These are phyloP conservation scores for Aureobasidium subglaciale DNA, from an alignment of 2,329 filamentous ascomycete species.

Conservation along the genomic window DNA sequence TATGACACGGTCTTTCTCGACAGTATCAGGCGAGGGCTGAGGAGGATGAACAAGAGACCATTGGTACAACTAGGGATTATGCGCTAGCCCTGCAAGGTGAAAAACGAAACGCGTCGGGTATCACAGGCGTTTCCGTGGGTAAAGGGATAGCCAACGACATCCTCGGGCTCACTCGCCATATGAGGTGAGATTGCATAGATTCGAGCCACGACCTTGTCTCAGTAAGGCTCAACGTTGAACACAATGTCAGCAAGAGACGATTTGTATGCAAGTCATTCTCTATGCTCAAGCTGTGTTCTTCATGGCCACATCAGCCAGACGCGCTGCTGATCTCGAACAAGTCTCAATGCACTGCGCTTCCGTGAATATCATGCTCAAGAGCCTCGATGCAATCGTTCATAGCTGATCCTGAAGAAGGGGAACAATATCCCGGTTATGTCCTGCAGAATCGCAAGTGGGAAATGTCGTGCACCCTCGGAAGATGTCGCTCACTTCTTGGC, in stretches of 20 bases:
- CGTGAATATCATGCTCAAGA: neutral
- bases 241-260: neutral
- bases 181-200: neutral
- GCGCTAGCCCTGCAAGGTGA: constrained; percentile 11
- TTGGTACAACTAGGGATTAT: constrained; percentile 11
- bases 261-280: neutral
- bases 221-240: neutral
- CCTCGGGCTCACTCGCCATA: neutral
- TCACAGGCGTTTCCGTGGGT: neutral
- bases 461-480: constrained; percentile 6
- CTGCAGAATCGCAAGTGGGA: neutral
- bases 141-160: constrained; percentile 8
- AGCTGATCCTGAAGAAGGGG: neutral
- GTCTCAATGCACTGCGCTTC: neutral
- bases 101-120: neutral
- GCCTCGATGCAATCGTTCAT: neutral
- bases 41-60: neutral
- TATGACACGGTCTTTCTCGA: constrained; percentile 6
- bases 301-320: neutral
- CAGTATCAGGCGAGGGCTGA: constrained; percentile 2
- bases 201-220: neutral
- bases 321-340: neutral
- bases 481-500: constrained; percentile 5
- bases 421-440: constrained; percentile 9
- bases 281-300: neutral